Evolutionary conservation across 441 rosid species (phyloP), one percentile per base, ranked within the genome.

Genomic region (Omphalea diandra): DNA sequence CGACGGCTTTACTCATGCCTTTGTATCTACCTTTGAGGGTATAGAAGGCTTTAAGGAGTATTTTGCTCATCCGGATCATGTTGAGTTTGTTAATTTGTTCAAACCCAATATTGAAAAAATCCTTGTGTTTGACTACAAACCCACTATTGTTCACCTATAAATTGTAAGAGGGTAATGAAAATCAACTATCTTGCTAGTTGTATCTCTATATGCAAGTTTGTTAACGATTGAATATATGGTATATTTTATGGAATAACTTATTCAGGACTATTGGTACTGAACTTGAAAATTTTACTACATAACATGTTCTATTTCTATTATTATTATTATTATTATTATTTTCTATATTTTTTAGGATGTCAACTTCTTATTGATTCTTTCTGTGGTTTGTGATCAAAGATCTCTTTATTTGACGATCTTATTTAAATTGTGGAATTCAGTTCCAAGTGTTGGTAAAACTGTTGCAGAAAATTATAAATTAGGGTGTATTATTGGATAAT

Each of bases 1-100:
- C 69, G 88, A 79, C 75, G 89, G 88, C n/a, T 88, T 75, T 81
- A 88, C 93, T 35, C 90, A 88, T 60, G 63, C 85, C 36, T 88
- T 86, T 63, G 82, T 82, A 71, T 84, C 90, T 44, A 79, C 81
- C 27, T 88, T 83, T 61, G 93, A 85, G 75, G 86, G 83, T 73
- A 81, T 69, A 7, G 85, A 82, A 56, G 88, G 73, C n/a, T 49
- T 86, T 49, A 84, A 83, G 0, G 86, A 88, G 73, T 88, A 88
- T 68, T 1, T 80, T 57, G 59, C 76, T 73, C 93, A 86, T 72
- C 93, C 87, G 38, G 76, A 61, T 18, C 93, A 88, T 72, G 86
- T 86, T 32, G 82, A 86, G 36, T 86, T 75, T 1, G 84, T 85
- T 6, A 83, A 74, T 69, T 4, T 55, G 72, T 83, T 88, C 75